Conservation (phyloP, 75 land plant species). For the Ceratopteris richardii region DNA sequence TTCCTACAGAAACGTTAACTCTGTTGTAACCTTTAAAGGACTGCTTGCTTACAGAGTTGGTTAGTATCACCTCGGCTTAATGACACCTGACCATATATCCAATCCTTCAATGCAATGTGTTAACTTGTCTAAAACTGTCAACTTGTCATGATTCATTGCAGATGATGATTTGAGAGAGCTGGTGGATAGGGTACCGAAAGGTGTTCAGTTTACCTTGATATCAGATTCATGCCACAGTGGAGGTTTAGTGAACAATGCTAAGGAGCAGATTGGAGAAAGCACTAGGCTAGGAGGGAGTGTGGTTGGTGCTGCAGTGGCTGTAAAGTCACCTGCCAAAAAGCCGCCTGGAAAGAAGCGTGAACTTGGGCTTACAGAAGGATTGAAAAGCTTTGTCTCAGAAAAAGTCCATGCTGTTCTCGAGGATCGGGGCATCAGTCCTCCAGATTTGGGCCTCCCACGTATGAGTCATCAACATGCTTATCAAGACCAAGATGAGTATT, state of each 20-base stretch:
- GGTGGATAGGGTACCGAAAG: slow-evolving; percentile 48
- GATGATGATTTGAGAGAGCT: slow-evolving; percentile 71
- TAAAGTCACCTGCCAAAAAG: background rate
- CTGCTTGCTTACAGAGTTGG: no score
- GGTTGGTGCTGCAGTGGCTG: slow-evolving; percentile 7
- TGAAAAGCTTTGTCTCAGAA: slow-evolving; percentile 9
- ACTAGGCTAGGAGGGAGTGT: slow-evolving; percentile 13
- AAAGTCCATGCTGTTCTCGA: slow-evolving; percentile 22
- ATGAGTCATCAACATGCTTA: background rate
- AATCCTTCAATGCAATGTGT: no score
- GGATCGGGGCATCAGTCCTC: slow-evolving; percentile 20
- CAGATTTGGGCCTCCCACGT: background rate
- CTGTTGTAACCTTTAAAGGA: no score
- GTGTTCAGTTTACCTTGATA: slow-evolving; percentile 55
- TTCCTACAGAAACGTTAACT: no score
- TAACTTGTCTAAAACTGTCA: background rate
- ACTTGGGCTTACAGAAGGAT: slow-evolving; percentile 4
- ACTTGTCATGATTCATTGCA: slow-evolving; percentile 8
- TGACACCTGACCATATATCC: no score
- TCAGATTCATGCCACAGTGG: slow-evolving; percentile 87
- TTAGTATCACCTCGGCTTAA: no score
- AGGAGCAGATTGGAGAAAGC: slow-evolving; percentile 76
- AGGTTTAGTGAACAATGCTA: slow-evolving; percentile 60
- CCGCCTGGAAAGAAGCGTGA: background rate
- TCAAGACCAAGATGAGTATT: background rate